These are phyloP conservation scores for Taxawa tesnikishii DNA, from an alignment of 2,329 filamentous ascomycete genomes.

Conservation along the genomic window DNA sequence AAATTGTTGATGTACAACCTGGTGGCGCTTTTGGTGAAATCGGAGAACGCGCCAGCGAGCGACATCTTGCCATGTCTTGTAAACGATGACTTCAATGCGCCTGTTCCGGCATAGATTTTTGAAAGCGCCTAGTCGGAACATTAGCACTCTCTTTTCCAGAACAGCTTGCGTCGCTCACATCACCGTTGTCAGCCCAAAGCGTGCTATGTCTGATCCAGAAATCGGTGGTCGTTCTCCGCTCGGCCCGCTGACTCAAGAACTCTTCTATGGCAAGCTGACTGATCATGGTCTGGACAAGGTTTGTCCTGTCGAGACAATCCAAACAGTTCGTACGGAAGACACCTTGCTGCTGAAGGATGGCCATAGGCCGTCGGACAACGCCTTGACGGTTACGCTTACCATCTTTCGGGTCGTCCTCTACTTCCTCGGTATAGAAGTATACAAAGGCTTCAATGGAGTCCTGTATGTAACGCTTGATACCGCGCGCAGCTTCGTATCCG, in stretches of 20 bases:
- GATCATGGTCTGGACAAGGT: conserved; percentile 89
- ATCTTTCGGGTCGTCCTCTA: conserved; percentile 40
- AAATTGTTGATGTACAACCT: conserved; percentile 97
- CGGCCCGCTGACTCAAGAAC: conserved; percentile 63
- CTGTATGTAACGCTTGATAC: conserved; percentile 68
- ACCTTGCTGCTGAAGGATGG: conserved; percentile 85
- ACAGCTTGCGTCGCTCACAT: no score
- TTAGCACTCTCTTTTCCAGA: no score
- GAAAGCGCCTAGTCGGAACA: no score
- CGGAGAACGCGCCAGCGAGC: conserved; percentile 81
- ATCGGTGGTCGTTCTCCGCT: conserved; percentile 54
- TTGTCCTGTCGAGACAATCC: conserved; percentile 91
- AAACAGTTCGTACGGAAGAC: conserved; percentile 92
- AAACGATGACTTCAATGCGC: conserved; percentile 89
- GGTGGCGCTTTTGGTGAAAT: conserved; percentile 87
- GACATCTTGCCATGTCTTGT: conserved; percentile 95
- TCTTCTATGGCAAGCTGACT: conserved; percentile 84
- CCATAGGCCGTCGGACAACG: conserved; percentile 35
- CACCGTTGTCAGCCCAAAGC: conserved; percentile 95
- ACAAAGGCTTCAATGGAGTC: conserved; percentile 75
- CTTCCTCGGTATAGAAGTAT: conserved; percentile 76
- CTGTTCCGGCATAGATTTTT: conserved; percentile 92
- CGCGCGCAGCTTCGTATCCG: conserved; percentile 82
- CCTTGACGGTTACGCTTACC: conserved; percentile 24
- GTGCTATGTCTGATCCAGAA: conserved; percentile 89